Evolutionary conservation across 2,329 filamentous ascomycete genomes (phyloP).

Genomic region (Fusarium goolgardi): DNA sequence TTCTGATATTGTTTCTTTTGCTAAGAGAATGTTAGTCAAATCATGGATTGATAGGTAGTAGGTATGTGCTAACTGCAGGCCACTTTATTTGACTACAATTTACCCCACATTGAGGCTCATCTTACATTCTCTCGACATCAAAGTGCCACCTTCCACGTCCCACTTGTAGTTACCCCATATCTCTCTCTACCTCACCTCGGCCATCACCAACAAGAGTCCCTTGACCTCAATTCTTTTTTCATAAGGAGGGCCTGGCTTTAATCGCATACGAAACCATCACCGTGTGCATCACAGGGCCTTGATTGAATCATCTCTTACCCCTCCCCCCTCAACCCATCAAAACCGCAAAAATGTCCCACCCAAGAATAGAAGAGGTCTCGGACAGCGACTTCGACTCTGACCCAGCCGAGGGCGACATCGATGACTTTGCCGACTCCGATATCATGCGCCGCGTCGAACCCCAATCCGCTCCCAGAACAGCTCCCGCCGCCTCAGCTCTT

Average conservation of each 20-base stretch:
- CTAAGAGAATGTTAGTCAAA: neutral
- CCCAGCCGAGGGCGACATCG: slow-evolving; percentile 87
- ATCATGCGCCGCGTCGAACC: slow-evolving; percentile 62
- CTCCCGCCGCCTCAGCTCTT: slow-evolving; percentile 47
- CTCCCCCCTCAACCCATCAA: slow-evolving; percentile 22
- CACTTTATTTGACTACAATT: neutral
- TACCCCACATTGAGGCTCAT: slow-evolving; percentile 45
- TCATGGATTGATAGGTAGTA: neutral
- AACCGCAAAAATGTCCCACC: slow-evolving; percentile 75
- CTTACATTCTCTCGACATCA: slow-evolving; percentile 32
- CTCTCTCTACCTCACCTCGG: slow-evolving; percentile 21
- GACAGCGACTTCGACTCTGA: slow-evolving; percentile 84
- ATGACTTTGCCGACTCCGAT: slow-evolving; percentile 69
- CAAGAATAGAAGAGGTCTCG: slow-evolving; percentile 91
- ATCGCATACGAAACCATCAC: neutral
- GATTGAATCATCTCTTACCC: slow-evolving; percentile 1
- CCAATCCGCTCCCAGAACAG: slow-evolving; percentile 43
- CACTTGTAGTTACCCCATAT: slow-evolving; percentile 33
- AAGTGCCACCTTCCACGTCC: slow-evolving; percentile 38
- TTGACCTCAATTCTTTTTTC: slow-evolving; percentile 2
- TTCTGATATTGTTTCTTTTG: neutral
- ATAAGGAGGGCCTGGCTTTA: neutral
- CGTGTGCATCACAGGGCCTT: neutral
- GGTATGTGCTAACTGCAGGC: neutral
- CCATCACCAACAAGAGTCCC: slow-evolving; percentile 9